Evolutionary conservation across 73 alveolate species (phyloP), one percentile per base, ranked within the genome.

Genomic region (Symbiodinium pilosum): DNA sequence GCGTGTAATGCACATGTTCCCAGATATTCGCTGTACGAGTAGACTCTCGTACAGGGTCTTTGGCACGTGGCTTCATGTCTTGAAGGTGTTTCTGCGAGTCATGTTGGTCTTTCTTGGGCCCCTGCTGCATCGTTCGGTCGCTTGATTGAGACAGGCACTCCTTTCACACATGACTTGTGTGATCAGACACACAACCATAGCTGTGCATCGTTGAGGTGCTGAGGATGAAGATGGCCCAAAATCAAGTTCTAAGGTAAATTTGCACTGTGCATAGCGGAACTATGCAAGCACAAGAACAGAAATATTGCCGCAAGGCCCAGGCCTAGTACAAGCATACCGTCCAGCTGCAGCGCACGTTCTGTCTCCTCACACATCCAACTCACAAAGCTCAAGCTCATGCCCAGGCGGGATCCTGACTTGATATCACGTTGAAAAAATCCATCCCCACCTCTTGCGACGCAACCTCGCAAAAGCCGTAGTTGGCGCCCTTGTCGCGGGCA

Each of bases 381-480:
- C 81, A 0, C 32, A 16, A 42, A 34, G 41, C 18, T 43, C 44
- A 26, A n/a, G 52, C 52, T n/a, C n/a, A 20, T 34, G 12, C 2
- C n/a, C 43, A 38, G 56, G 24, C 6, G 41, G 24, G 43, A 26
- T 36, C 38, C 39, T 26, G 12, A 36, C 39, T 42, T 83, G 6
- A 36, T 4, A 21, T 20, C 34, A 20, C 47, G 34, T 43, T 11
- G n/a, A n/a, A n/a, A n/a, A n/a, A n/a, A n/a, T n/a, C n/a, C n/a
- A n/a, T 32, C 26, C 42, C 36, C 56, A 42, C 98, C 98, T 93
- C 98, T 44, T 77, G 91, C 44, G 98, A 93, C 26, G 98, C 92
- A 44, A 93, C 83, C 71, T 93, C 98, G 98, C 98, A 93, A 81
- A 93, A 93, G 92, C 98, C 98, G 68, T 93, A 93, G 98, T 93